Evolutionary conservation across 2,329 filamentous ascomycete genomes (phyloP), one percentile per base, ranked within the genome.

Genomic region (Alternaria metachromatica): DNA sequence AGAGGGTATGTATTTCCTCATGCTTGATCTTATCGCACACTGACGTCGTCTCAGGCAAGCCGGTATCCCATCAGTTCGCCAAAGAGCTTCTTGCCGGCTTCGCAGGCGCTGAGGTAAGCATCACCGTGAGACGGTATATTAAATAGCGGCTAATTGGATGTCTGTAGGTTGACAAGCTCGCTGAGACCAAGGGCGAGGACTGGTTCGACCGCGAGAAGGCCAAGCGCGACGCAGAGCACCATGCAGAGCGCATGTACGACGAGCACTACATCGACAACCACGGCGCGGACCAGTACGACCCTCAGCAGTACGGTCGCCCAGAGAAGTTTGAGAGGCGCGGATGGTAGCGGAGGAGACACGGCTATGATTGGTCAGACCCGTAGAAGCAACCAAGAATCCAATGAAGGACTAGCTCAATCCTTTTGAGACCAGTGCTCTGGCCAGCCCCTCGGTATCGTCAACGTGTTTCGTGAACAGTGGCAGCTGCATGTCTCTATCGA

Each of bases 21-120:
- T 8, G 4, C 30, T 5, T 12, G 68, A 43, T 37, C 18, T 18
- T 18, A 25, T 57, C 67, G 20, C 69, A 51, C 33, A 18, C 20
- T 46, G 49, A 51, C 12, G 2, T 41, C n/a, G 37, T 41, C 5
- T 9, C 58, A 91, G 89, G 90, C 82, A 89, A 93, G 84, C 78
- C 86, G 7, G 89, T 94, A 72, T 87, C 85, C 68, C 92, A 95
- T 83, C 82, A 82, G 45, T 90, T 93, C 74, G 92, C 92, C 77
- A 95, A 95, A 84, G 92, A 94, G 82, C 78, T 91, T 48, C 81
- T 95, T 30, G 90, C 87, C 15, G 91, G 89, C 63, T 84, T 94
- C 60, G 92, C 90, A 26, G 91, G 88, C 51, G 90, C 87, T 65
- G 91, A 94, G 82, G 86, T 93, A 74, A 55, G 57, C 49, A 55